Evolutionary conservation across 2,329 filamentous ascomycete genomes (phyloP).

Genomic region (Phialophora expanda): DNA sequence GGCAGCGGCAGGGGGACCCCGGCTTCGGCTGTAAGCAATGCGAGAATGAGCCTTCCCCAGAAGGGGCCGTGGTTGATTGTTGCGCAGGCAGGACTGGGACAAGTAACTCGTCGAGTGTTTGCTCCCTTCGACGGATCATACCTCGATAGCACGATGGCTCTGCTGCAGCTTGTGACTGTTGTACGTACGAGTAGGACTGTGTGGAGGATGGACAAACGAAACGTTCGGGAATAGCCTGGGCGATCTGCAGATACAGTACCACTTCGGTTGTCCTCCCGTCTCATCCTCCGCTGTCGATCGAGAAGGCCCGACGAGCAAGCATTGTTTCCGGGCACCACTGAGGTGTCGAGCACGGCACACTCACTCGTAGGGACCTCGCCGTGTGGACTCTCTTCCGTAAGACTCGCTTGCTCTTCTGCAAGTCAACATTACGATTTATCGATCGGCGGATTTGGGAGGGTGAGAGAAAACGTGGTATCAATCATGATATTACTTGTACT

Average conservation of each 20-base stretch:
- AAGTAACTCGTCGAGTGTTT: not conserved
- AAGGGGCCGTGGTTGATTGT: conserved; percentile 6
- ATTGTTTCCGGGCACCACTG: not conserved
- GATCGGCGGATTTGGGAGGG: no score
- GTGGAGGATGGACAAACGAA: not conserved
- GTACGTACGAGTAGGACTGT: not conserved
- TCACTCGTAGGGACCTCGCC: no score
- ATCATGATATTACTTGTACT: not conserved
- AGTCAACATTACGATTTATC: not conserved
- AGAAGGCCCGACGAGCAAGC: not conserved
- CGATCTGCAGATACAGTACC: not conserved
- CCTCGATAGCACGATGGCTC: no score
- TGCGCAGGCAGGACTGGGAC: not conserved
- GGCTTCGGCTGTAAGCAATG: conserved; percentile 13
- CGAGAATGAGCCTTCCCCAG: not conserved
- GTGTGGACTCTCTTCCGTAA: no score
- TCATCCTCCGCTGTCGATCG: not conserved
- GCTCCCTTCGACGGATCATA: not conserved
- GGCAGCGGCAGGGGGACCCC: conserved; percentile 4
- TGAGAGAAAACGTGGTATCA: not conserved
- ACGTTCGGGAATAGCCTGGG: not conserved
- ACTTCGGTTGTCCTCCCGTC: no score
- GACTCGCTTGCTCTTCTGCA: not conserved
- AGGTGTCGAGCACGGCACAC: no score
- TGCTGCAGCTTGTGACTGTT: not conserved